Evolutionary conservation across 352 stramenopile species (phyloP), one percentile per base, ranked within the genome.

Genomic region (Blastocystis sp.): DNA sequence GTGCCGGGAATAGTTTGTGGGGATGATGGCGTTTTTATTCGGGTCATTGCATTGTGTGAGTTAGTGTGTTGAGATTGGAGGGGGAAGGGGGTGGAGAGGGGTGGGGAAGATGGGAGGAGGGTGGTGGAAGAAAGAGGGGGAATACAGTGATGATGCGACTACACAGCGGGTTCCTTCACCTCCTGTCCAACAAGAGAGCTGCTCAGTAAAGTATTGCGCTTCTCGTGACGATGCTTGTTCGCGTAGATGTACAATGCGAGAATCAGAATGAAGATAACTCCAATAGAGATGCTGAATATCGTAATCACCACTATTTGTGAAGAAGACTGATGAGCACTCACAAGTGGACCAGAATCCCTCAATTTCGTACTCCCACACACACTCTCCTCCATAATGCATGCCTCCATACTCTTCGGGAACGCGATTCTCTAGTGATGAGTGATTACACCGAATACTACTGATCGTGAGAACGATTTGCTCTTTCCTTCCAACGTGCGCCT

Each of bases 361-460:
- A 29, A 85, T 59, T n/a, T 85, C 74, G 66, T 85, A 85, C 19
- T 85, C 66, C 74, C 74, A 85, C n/a, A 85, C 74, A 50, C 74
- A 85, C 9, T 55, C 29, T 50, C 45, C 41, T 63, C 55, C 26
- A 39, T 59, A 2, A 55, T 51, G 50, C 66, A 85, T 50, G 67
- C 65, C 19, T 39, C 74, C 13, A 69, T 55, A 51, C 13, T 85
- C 65, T 0, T 60, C 31, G 26, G 74, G 74, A 9, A 69, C 59
- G 51, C 66, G 3, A n/a, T 85, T 63, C n/a, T 69, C 74, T 85
- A 67, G n/a, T n/a, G n/a, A n/a, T n/a, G n/a, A n/a, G n/a, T n/a
- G n/a, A n/a, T n/a, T n/a, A n/a, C n/a, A n/a, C n/a, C n/a, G n/a
- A n/a, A n/a, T n/a, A 70, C 21, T 39, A 70, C 12, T 9, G 9